These are phyloP conservation scores for Pseudonitzschia delicatissima DNA, from an alignment of 108 stramenopile genomes.

Conservation along the genomic window DNA sequence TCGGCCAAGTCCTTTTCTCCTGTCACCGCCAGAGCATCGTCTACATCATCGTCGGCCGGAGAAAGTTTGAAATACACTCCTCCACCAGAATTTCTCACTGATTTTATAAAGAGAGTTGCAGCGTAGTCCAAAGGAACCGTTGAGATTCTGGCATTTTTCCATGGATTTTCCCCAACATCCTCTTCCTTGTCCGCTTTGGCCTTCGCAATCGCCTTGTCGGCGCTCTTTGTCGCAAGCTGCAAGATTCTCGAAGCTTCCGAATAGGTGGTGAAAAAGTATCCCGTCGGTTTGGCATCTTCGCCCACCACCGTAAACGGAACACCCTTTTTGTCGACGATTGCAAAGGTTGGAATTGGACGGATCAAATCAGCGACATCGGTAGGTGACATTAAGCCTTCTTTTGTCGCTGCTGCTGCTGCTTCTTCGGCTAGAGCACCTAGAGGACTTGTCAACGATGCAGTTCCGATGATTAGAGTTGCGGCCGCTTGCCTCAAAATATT, in stretches of 20 bases:
- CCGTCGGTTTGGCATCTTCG: slow-evolving; percentile 81
- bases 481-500: background rate
- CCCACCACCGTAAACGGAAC: slow-evolving; percentile 83
- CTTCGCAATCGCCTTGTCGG: slow-evolving; percentile 59
- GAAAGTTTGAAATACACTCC: slow-evolving; percentile 69
- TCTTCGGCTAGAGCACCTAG: background rate
- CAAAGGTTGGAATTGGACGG: slow-evolving; percentile 63
- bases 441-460: background rate
- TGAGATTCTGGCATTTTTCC: slow-evolving; percentile 65
- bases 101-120: slow-evolving; percentile 57
- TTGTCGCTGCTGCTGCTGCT: background rate
- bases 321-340: slow-evolving; percentile 67
- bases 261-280: slow-evolving; percentile 75
- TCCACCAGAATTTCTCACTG: slow-evolving; percentile 27
- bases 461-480: background rate
- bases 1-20: slow-evolving; percentile 66
- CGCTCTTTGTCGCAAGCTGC: slow-evolving; percentile 46
- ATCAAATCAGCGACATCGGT: slow-evolving; percentile 22
- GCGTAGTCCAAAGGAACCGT: slow-evolving; percentile 78
- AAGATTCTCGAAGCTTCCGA: slow-evolving; percentile 71
- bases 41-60: slow-evolving; percentile 60
- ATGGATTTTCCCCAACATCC: slow-evolving; percentile 64
- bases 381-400: slow-evolving; percentile 17
- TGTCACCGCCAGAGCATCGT: slow-evolving; percentile 56
- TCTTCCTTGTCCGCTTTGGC: slow-evolving; percentile 35